Evolutionary conservation across 225 moss, liverwort and hornwort species (phyloP).

Genomic region (Polytrichum formosum): DNA sequence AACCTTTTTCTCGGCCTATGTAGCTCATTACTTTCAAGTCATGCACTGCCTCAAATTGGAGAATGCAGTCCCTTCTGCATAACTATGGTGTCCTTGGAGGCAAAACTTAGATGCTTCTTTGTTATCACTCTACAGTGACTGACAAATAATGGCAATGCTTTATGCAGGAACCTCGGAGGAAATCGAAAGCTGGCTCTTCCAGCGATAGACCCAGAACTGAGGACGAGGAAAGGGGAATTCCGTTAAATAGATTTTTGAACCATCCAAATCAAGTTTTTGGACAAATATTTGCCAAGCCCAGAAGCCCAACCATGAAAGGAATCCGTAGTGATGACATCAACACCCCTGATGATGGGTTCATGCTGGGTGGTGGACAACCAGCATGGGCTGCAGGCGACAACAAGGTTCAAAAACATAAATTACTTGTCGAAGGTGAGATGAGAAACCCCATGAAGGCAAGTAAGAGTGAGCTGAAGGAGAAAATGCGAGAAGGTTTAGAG

Average conservation of each 20-base stretch:
- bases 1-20: too few relatives aligned
- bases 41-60: too few relatives aligned
- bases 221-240: slow-evolving; percentile 37
- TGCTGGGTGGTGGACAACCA: slow-evolving; percentile 24
- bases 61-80: too few relatives aligned
- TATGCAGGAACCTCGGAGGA: slow-evolving; percentile 50
- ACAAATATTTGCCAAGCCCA: slow-evolving; percentile 26
- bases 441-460: slow-evolving; percentile 36
- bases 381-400: slow-evolving; percentile 28
- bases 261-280: slow-evolving; percentile 31
- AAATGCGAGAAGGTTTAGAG: slow-evolving; percentile 14
- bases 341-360: slow-evolving; percentile 20
- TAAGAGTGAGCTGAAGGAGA: slow-evolving; percentile 29
- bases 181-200: slow-evolving; percentile 38
- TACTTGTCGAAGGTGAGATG: slow-evolving; percentile 17
- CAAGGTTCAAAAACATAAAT: slow-evolving; percentile 37
- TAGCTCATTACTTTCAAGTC: too few relatives aligned
- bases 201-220: slow-evolving; percentile 35
- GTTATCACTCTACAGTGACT: too few relatives aligned
- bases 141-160: too few relatives aligned
- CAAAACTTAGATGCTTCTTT: too few relatives aligned
- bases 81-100: too few relatives aligned
- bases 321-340: slow-evolving; percentile 27
- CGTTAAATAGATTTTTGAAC: slow-evolving; percentile 27
- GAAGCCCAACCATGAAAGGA: too few relatives aligned